Evolutionary conservation across 2,329 filamentous ascomycete genomes (phyloP).

Genomic region (Juglanconis sp.): DNA sequence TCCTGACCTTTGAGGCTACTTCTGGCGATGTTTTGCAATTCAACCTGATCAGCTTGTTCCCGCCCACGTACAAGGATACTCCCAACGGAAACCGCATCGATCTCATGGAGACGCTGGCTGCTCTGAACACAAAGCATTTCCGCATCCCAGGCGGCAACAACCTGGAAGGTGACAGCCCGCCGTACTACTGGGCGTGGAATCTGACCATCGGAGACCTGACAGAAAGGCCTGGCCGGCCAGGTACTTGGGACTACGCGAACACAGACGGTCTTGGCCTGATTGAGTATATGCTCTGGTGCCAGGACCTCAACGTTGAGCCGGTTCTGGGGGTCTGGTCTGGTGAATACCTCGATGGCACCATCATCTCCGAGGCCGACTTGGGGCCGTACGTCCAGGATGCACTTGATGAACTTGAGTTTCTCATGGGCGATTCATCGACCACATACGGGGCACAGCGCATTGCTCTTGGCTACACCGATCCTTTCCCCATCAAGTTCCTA

Average conservation of each 20-base stretch:
- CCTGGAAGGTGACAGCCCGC: slow-evolving; percentile 10
- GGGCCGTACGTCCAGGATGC: slow-evolving; percentile 44
- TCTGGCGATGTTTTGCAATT: slow-evolving; percentile 12
- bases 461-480: slow-evolving; percentile 45
- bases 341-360: slow-evolving; percentile 36
- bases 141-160: slow-evolving; percentile 19
- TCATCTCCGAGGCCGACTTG: slow-evolving; percentile 39
- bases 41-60: slow-evolving; percentile 17
- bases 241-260: slow-evolving; percentile 38
- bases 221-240: slow-evolving; percentile 31
- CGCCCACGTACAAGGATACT: slow-evolving; percentile 39
- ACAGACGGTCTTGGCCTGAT: slow-evolving; percentile 50
- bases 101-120: slow-evolving; percentile 15
- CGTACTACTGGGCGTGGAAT: slow-evolving; percentile 27
- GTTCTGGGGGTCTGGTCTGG: slow-evolving; percentile 46
- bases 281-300: slow-evolving; percentile 40
- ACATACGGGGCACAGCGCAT: slow-evolving; percentile 45
- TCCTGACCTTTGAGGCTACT: slow-evolving; percentile 13
- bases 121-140: slow-evolving; percentile 15
- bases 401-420: slow-evolving; percentile 50
- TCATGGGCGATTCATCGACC: slow-evolving; percentile 42
- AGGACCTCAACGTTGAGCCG: slow-evolving; percentile 13
- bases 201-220: slow-evolving; percentile 37
- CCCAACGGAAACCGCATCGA: slow-evolving; percentile 45
- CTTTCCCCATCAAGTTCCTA: slow-evolving; percentile 47